Conservation (phyloP, 2,329 filamentous ascomycete species). For the Clarireedia paspali region DNA sequence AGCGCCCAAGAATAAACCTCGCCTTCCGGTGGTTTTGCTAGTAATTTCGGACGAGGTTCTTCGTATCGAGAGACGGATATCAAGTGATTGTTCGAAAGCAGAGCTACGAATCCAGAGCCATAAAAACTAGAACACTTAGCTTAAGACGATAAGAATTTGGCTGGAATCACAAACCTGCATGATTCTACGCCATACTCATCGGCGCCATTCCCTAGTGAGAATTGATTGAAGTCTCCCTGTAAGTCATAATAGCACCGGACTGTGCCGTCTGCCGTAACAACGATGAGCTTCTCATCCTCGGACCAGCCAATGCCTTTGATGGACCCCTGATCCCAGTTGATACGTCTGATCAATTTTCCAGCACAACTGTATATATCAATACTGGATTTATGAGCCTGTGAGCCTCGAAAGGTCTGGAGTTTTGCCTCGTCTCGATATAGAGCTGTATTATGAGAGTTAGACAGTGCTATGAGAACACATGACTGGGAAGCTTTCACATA, state of each 20-base stretch:
- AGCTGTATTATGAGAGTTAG: constrained; percentile 44
- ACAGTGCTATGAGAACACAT: not conserved
- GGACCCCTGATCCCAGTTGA: constrained; percentile 84
- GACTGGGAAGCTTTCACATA: no score
- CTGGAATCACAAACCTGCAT: constrained; percentile 48
- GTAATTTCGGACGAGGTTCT: constrained; percentile 78
- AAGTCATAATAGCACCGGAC: constrained; percentile 83
- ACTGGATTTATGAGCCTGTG: constrained; percentile 65
- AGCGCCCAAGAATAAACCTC: constrained; percentile 83
- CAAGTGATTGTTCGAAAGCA: constrained; percentile 81
- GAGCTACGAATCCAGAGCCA: constrained; percentile 81
- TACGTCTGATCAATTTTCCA: constrained; percentile 76
- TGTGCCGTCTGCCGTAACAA: constrained; percentile 82
- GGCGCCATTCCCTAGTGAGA: constrained; percentile 81
- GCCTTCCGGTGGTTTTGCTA: constrained; percentile 70
- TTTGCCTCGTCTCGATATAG: constrained; percentile 85
- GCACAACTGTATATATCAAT: constrained; percentile 95
- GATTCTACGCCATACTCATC: constrained; percentile 81
- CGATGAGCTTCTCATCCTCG: constrained; percentile 84
- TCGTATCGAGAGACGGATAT: constrained; percentile 83
- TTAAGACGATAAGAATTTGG: not conserved
- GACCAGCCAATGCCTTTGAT: constrained; percentile 93
- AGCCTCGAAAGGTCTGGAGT: constrained; percentile 67
- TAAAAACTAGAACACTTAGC: constrained; percentile 55
- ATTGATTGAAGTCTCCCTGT: constrained; percentile 92